These are phyloP conservation scores for Fragaria iinumae DNA, from an alignment of 306 rosid genomes.

Conservation along the genomic window DNA sequence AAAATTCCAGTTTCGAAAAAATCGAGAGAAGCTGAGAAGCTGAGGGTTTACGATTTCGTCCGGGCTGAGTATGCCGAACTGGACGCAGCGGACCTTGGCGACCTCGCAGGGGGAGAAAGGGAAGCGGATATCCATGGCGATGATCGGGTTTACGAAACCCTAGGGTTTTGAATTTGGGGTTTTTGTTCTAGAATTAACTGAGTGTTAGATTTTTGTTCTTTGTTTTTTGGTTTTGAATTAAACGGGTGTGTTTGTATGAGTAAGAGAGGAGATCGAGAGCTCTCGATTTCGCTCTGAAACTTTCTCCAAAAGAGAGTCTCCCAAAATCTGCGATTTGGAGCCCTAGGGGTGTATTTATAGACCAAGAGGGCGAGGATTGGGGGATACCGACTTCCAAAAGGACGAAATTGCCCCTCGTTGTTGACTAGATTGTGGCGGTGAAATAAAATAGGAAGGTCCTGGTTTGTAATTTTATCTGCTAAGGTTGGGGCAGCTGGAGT, in stretches of 20 bases:
- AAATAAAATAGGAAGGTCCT: not conserved
- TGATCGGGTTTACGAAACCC: constrained; percentile 30
- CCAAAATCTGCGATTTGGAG: accelerated
- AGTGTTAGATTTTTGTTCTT: not conserved
- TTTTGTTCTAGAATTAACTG: not conserved
- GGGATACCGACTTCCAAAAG: not conserved
- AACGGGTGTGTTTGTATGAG: not conserved
- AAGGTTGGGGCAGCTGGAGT: not conserved
- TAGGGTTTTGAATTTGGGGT: constrained; percentile 8
- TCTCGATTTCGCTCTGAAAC: constrained; percentile 15
- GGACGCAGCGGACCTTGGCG: constrained; percentile 83
- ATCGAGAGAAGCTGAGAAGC: not conserved
- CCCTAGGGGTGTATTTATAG: constrained; percentile 67
- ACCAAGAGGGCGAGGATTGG: not conserved
- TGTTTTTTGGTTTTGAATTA: not conserved
- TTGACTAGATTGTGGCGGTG: not conserved
- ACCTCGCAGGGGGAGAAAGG: constrained; percentile 98
- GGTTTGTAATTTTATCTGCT: not conserved
- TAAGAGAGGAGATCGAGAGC: not conserved
- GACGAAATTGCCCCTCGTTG: constrained; percentile 14
- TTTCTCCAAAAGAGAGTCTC: constrained; percentile 16
- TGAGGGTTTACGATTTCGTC: constrained; percentile 85
- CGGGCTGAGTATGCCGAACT: constrained; percentile 90
- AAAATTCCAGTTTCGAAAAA: not conserved
- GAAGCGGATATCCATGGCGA: constrained; percentile 87